phyloP scores from a whole-genome alignment of 331 rosid genomes.

The Quercus tomentella region DNA sequence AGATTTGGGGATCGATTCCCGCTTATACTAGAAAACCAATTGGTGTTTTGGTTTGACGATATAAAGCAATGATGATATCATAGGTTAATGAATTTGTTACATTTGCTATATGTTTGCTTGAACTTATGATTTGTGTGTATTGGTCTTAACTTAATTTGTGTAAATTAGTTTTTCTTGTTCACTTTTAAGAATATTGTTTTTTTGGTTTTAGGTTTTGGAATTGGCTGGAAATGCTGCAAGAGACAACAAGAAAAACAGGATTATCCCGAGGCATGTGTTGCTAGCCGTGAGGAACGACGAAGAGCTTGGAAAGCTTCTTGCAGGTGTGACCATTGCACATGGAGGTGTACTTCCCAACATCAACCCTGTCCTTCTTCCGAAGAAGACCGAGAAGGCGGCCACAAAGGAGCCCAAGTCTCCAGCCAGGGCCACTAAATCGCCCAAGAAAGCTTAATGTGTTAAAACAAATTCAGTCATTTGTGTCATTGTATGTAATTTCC shows the following conservation, averaged over 20 bases:
- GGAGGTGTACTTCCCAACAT: conserved; percentile 46
- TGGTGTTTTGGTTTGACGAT: no score
- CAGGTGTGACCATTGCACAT: conserved; percentile 51
- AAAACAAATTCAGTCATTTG: background rate
- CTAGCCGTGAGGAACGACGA: conserved; percentile 53
- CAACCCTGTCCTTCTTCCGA: conserved; percentile 41
- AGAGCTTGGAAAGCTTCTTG: conserved; percentile 47
- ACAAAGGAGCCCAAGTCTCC: conserved; percentile 39
- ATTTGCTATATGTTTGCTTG: no score
- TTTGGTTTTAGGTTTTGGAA: conserved; percentile 34
- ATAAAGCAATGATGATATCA: no score
- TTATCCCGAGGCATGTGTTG: conserved; percentile 39
- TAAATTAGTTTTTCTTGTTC: no score
- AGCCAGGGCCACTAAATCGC: conserved; percentile 35
- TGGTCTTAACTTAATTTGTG: no score
- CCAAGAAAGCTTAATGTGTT: conserved; percentile 14
- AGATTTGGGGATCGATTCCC: rapidly evolving
- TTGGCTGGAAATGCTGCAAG: conserved; percentile 51
- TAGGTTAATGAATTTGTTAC: no score
- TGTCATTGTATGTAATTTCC: conserved; percentile 8
- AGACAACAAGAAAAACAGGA: conserved; percentile 47
- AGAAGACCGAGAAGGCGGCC: conserved; percentile 17
- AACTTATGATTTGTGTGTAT: no score
- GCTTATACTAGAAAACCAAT: rapidly evolving
- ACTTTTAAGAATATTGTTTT: no score